Evolutionary conservation across 2,329 filamentous ascomycete genomes (phyloP).

Genomic region (Exutisphaerella laricina): DNA sequence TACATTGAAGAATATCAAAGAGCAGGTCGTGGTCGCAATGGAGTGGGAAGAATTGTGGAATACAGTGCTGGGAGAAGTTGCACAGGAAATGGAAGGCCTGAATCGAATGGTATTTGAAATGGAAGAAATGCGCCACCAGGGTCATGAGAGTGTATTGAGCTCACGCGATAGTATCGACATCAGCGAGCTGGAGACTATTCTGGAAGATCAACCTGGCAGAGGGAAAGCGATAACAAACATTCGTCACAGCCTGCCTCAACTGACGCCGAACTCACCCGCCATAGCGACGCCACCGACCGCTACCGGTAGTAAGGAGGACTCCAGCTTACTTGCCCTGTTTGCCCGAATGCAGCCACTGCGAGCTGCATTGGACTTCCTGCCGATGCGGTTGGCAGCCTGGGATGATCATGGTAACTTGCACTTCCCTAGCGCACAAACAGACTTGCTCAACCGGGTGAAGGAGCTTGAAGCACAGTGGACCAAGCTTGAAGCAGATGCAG

Average conservation of each 20-base stretch:
- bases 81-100: slow-evolving; percentile 76
- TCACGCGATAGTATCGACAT: slow-evolving; percentile 60
- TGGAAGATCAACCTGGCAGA: slow-evolving; percentile 71
- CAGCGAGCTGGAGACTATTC: slow-evolving; percentile 84
- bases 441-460: slow-evolving; percentile 69
- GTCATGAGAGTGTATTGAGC: slow-evolving; percentile 58
- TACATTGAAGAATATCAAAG: slow-evolving; percentile 72
- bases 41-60: slow-evolving; percentile 99
- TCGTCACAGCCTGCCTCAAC: slow-evolving; percentile 62
- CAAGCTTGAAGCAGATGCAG: slow-evolving; percentile 83
- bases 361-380: slow-evolving; percentile 89
- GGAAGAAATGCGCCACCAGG: slow-evolving; percentile 89
- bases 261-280: slow-evolving; percentile 52
- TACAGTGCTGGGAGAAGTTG: slow-evolving; percentile 86
- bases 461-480: slow-evolving; percentile 80
- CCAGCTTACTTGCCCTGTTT: slow-evolving; percentile 81
- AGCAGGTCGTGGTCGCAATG: slow-evolving; percentile 94
- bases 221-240: slow-evolving; percentile 36
- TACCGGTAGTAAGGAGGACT: slow-evolving; percentile 67
- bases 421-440: slow-evolving; percentile 87
- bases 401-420: slow-evolving; percentile 67
- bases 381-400: slow-evolving; percentile 88
- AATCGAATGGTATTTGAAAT: slow-evolving; percentile 87
- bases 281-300: slow-evolving; percentile 48
- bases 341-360: slow-evolving; percentile 91